Evolutionary conservation across 345 rosid species (phyloP).

Genomic region (Pistacia vera): DNA sequence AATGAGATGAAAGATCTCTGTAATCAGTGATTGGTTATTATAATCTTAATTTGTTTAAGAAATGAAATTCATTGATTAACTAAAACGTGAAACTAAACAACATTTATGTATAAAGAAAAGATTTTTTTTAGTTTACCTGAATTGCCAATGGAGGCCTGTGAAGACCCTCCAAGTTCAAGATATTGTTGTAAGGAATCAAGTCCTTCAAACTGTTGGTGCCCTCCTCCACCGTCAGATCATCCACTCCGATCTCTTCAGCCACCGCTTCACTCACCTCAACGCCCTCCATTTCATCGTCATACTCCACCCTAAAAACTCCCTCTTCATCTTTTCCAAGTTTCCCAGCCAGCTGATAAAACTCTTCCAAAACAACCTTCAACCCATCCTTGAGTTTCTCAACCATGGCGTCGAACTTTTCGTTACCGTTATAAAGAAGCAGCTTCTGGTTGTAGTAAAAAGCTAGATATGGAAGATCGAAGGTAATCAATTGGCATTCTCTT

Average conservation of each 20-base stretch:
- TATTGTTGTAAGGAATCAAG: too few species aligned
- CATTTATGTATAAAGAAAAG: too few species aligned
- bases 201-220: slow-evolving; percentile 42
- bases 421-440: slow-evolving; percentile 65
- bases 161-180: too few species aligned
- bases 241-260: slow-evolving; percentile 58
- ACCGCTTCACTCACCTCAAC: slow-evolving; percentile 70
- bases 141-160: too few species aligned
- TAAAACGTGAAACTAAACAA: too few species aligned
- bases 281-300: slow-evolving; percentile 75
- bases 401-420: slow-evolving; percentile 32
- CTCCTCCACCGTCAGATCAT: slow-evolving; percentile 68
- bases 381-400: slow-evolving; percentile 85
- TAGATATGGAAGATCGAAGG: slow-evolving; percentile 91
- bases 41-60: too few species aligned
- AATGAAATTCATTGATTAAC: too few species aligned
- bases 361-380: slow-evolving; percentile 61
- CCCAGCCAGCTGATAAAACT: slow-evolving; percentile 83
- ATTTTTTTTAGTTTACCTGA: too few species aligned
- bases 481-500: slow-evolving; percentile 66
- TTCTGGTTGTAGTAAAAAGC: slow-evolving; percentile 92
- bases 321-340: slow-evolving; percentile 80
- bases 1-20: too few species aligned
- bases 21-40: too few species aligned
- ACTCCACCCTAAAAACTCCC: slow-evolving; percentile 76